Evolutionary conservation across 805 yeast species (phyloP).

Genomic region (Cyberlindnera amylophila): DNA sequence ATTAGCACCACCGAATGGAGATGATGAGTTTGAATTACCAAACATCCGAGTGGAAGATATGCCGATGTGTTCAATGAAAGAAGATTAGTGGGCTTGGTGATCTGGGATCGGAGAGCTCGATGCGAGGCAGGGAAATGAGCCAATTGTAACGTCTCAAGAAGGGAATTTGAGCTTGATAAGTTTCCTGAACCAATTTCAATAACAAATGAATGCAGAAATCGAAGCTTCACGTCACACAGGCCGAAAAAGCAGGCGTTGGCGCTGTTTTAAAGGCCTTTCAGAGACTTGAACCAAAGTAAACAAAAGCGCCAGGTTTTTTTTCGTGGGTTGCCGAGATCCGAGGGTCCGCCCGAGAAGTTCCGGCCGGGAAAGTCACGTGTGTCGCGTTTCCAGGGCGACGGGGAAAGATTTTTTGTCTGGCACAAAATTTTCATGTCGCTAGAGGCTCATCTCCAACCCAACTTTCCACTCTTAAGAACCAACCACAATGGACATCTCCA

Average conservation of each 20-base stretch:
- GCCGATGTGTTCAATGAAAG: neutral
- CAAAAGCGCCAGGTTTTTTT: constrained; percentile 1
- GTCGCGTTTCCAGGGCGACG: neutral
- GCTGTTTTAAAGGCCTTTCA: neutral
- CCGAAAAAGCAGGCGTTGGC: too few species aligned
- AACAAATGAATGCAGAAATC: too few species aligned
- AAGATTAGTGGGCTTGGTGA: neutral
- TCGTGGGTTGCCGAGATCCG: neutral
- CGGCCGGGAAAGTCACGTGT: neutral
- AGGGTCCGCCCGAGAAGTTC: neutral
- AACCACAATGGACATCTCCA: constrained; percentile 81
- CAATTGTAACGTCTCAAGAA: too few species aligned
- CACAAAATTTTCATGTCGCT: constrained; percentile 11
- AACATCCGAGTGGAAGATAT: constrained; percentile 9
- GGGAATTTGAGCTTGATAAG: too few species aligned
- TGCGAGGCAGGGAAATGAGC: too few species aligned
- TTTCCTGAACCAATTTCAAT: too few species aligned
- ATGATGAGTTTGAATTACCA: constrained; percentile 15
- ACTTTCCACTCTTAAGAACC: neutral
- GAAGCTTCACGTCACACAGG: too few species aligned
- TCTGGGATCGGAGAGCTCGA: neutral
- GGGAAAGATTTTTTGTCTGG: constrained; percentile 4
- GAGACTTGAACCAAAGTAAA: neutral
- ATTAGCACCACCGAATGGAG: constrained; percentile 17
- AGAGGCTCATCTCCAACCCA: constrained; percentile 8